These are phyloP conservation scores for Pholiota molesta DNA, from an alignment of 768 basidiomycete genomes.

Conservation along the genomic window DNA sequence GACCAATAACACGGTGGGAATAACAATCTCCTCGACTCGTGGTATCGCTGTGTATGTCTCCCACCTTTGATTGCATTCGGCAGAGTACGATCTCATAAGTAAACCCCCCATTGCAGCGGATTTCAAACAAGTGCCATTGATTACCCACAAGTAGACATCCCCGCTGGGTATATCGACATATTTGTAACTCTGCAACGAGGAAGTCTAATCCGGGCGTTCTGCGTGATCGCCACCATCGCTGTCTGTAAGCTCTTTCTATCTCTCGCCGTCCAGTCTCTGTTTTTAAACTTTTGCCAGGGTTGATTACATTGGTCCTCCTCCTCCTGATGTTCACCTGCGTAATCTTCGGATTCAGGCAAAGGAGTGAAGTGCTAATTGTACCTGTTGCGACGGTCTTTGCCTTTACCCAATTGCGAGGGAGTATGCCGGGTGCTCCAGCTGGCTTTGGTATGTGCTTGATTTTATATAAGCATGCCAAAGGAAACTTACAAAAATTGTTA, in stretches of 20 bases:
- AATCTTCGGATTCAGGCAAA: constrained; percentile 29
- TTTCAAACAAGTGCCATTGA: constrained; percentile 23
- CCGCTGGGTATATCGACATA: constrained; percentile 23
- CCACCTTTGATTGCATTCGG: background rate
- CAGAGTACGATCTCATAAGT: background rate
- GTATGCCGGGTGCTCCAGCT: constrained; percentile 27
- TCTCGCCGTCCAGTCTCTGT: background rate
- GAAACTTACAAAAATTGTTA: no score
- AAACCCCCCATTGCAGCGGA: constrained; percentile 15
- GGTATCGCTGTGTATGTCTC: constrained; percentile 26
- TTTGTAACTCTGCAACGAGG: constrained; percentile 22
- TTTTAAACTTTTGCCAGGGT: constrained; percentile 17
- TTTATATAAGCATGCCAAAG: background rate
- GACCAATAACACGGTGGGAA: constrained; percentile 23
- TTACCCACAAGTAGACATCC: constrained; percentile 16
- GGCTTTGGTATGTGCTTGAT: constrained; percentile 21
- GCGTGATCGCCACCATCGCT: constrained; percentile 24
- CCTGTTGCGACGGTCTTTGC: constrained; percentile 31
- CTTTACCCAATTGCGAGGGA: constrained; percentile 26
- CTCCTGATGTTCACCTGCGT: constrained; percentile 30
- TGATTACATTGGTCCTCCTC: constrained; percentile 26
- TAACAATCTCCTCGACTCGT: constrained; percentile 20
- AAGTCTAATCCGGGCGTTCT: constrained; percentile 25
- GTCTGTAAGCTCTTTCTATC: constrained; percentile 18
- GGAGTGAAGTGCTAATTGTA: constrained; percentile 26